Evolutionary conservation across 2,329 filamentous ascomycete genomes (phyloP).

Genomic region (Cephalotrichum gorgonifer): DNA sequence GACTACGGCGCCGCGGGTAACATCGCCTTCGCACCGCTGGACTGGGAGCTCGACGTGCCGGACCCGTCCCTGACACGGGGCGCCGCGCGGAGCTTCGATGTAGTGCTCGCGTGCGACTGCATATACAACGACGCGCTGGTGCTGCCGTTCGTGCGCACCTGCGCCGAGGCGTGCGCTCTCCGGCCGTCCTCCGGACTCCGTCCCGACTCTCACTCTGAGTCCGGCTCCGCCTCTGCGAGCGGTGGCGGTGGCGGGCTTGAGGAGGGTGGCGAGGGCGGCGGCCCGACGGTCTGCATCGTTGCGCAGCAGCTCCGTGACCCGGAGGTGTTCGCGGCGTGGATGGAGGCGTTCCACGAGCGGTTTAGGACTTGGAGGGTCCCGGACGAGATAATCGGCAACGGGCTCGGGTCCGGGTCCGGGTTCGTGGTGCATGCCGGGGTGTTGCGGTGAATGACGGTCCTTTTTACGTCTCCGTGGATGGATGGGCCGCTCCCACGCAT

Average conservation of each 20-base stretch:
- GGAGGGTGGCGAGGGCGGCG: conserved; percentile 8
- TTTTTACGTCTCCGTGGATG: not conserved
- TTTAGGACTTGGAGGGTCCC: conserved; percentile 74
- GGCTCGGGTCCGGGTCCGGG: conserved; percentile 54
- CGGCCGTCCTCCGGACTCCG: conserved; percentile 17
- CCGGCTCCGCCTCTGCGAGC: not conserved
- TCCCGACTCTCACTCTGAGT: not conserved
- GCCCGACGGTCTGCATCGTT: conserved; percentile 63
- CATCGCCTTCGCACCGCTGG: conserved; percentile 52
- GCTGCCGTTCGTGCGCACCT: conserved; percentile 71
- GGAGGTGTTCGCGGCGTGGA: conserved; percentile 77
- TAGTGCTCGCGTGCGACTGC: conserved; percentile 80
- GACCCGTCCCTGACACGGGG: conserved; percentile 28
- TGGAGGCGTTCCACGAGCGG: conserved; percentile 51
- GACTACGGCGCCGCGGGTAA: conserved; percentile 16
- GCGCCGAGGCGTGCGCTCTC: conserved; percentile 61
- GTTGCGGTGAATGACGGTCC: conserved; percentile 25
- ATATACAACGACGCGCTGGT: conserved; percentile 90
- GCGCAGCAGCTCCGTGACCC: conserved; percentile 82
- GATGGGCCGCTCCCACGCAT: not conserved
- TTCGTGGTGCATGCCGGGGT: conserved; percentile 77
- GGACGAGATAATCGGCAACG: conserved; percentile 47
- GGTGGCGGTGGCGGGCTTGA: conserved; percentile 3
- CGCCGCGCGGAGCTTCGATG: conserved; percentile 46
- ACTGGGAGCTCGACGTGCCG: conserved; percentile 69